Percentiles rank a stretch among this genome's conserved stretches.
These are phyloP conservation scores for Schizophyllum amplum DNA, from an alignment of 1,284 basidiomycete genomes.

Conservation along the genomic window DNA sequence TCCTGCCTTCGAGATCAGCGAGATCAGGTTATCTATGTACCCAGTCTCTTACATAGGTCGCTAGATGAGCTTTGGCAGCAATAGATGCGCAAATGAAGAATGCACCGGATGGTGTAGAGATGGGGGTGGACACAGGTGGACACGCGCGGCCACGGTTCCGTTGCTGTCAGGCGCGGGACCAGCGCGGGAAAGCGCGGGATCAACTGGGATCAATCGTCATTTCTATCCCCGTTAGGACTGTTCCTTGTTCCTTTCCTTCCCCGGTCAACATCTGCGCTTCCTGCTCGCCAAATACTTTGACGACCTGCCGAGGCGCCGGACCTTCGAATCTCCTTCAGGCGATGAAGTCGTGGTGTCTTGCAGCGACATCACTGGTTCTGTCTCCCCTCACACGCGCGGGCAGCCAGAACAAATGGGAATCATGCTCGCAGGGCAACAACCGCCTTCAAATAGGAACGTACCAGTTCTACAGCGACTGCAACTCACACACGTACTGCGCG, in stretches of 20 bases:
- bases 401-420: not conserved
- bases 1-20: no score
- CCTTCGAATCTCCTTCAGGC: not conserved
- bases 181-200: not conserved
- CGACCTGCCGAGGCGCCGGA: no score
- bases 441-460: constrained; percentile 67
- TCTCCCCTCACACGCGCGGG: not conserved
- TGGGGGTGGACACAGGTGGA: no score
- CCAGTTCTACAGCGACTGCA: constrained; percentile 73
- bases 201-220: no score
- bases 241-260: not conserved
- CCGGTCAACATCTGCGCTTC: not conserved
- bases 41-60: no score
- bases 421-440: constrained; percentile 33
- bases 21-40: no score
- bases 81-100: no score
- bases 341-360: not conserved
- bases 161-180: no score
- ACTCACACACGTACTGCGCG: constrained; percentile 60
- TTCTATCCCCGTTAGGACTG: not conserved
- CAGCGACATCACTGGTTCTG: not conserved
- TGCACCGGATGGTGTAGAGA: no score
- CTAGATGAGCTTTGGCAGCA: no score
- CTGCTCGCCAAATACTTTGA: no score
- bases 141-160: no score